Percentiles rank a stretch among this genome's conserved stretches.
phyloP scores from a whole-genome alignment of 352 stramenopile species.

The Pythium periplocum region DNA sequence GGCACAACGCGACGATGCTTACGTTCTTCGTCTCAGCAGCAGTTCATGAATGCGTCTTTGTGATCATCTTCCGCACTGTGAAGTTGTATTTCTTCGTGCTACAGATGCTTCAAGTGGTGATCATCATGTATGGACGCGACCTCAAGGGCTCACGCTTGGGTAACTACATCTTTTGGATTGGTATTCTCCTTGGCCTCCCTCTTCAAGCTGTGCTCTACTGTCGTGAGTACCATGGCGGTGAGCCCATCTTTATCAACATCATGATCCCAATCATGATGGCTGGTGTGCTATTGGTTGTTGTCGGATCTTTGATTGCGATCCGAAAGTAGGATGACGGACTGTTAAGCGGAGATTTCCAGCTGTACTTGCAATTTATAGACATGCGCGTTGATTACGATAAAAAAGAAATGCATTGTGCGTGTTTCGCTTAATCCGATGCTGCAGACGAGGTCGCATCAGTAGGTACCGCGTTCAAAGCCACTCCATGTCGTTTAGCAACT shows the following conservation, averaged over 20 bases:
- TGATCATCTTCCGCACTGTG: constrained; percentile 92
- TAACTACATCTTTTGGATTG: constrained; percentile 81
- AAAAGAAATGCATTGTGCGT: no score
- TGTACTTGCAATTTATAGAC: no score
- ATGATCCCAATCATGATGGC: constrained; percentile 74
- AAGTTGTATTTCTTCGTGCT: constrained; percentile 92
- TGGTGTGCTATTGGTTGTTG: constrained; percentile 44
- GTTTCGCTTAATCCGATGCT: no score
- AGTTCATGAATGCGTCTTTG: constrained; percentile 95
- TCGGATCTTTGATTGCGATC: constrained; percentile 41
- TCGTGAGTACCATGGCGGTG: constrained; percentile 69
- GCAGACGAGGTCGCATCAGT: no score
- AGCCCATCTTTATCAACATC: constrained; percentile 74
- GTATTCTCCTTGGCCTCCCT: constrained; percentile 68
- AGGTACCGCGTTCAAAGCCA: background rate
- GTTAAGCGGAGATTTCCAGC: no score
- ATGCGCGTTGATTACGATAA: no score
- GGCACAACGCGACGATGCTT: constrained; percentile 73
- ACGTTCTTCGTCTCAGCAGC: constrained; percentile 94
- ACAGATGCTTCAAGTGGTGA: constrained; percentile 93
- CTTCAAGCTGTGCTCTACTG: constrained; percentile 79
- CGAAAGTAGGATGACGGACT: constrained; percentile 21
- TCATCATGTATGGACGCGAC: constrained; percentile 81
- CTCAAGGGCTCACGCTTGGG: constrained; percentile 66
- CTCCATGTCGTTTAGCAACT: constrained; percentile 14